Evolutionary conservation across 371 early-diverging fungal genomes (phyloP), one percentile per base, ranked within the genome.

Genomic region (Capniomyces stellatus): DNA sequence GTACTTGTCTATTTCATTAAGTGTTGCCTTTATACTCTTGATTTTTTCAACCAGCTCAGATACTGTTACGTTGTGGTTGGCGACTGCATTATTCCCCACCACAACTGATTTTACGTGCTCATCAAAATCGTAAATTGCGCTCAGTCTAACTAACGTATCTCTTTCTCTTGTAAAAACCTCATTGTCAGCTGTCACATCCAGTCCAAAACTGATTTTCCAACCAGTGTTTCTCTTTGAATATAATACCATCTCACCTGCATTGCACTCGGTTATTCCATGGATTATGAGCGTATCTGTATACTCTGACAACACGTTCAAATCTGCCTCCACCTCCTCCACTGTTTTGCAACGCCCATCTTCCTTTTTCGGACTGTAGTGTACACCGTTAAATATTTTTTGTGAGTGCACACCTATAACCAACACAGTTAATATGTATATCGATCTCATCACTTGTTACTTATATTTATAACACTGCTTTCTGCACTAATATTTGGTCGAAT

Each of bases 71-170:
- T 68, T 64, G 25, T 69, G 55, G 58, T 79, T 73, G 52, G 78
- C 78, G 13, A 79, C 59, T 2, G 73, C 74, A 42, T 80, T 78
- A 31, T 75, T 78, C 18, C 81, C 81, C 21, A 76, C 79, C 54
- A 78, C 72, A 31, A 77, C 55, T 18, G 66, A 72, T 29, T 69
- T 65, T 1, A 78, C 75, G 18, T 62, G 58, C 58, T 62, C 60
- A 31, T 71, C 72, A 21, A 61, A 65, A 44, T 67, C 56, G 23
- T 64, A 57, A 22, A 53, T 60, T 3, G 55, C 52, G 3, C 74
- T 52, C 2, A 79, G 58, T 4, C 64, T 54, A 4, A 67, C 30
- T 10, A 80, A 63, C 43, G 73, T 75, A 6, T 63, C 48, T 57
- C 62, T 66, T 51, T 79, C 79, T 2, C 43, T 51, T 6, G 70